Evolutionary conservation across 345 rosid species (phyloP), one percentile per base, ranked within the genome.

Genomic region (Eucalyptus erythrocorys): DNA sequence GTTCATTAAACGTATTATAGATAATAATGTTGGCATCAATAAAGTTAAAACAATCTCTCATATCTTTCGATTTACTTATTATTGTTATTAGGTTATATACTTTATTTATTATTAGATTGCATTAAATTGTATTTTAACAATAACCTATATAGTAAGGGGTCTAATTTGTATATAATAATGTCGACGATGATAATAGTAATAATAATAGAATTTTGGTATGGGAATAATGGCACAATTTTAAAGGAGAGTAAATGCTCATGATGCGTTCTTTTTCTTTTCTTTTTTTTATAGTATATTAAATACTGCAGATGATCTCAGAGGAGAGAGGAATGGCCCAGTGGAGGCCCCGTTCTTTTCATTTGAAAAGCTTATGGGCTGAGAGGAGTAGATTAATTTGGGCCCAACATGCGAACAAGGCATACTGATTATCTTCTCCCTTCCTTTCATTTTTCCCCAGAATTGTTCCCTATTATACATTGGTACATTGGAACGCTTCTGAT

Each of bases 251-350:
- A 55, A 55, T 22, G 12, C 61, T 55, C 61, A 9, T 55, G 27
- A 22, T 55, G 59, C 12, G 3, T 55, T 55, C 9, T 1, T 51
- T 7, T 50, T 17, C 0, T 5, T 13, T 48, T 50, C 0, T 19
- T 21, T 22, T 53, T 53, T 49, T 1, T 1, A 55, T 55, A 55
- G 30, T 55, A 21, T 55, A 55, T 55, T 22, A 55, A 21, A 22
- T 22, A 1, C 26, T 53, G 61, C 61, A 55, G 61, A 55, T 22
- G 22, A 55, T 55, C 22, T 55, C 13, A 55, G 61, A 55, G 30
- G 9, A 55, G 61, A 55, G 61, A 21, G 61, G 61, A 22, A 22
- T 9, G 61, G 61, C 61, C 30, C 61, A 55, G 6, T 55, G 13
- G 30, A 55, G 1, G 61, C 3, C 4, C 3, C 6, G 61, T 55